Conservation (phyloP, 2,329 filamentous ascomycete species). For the Myriangium duriaei region DNA sequence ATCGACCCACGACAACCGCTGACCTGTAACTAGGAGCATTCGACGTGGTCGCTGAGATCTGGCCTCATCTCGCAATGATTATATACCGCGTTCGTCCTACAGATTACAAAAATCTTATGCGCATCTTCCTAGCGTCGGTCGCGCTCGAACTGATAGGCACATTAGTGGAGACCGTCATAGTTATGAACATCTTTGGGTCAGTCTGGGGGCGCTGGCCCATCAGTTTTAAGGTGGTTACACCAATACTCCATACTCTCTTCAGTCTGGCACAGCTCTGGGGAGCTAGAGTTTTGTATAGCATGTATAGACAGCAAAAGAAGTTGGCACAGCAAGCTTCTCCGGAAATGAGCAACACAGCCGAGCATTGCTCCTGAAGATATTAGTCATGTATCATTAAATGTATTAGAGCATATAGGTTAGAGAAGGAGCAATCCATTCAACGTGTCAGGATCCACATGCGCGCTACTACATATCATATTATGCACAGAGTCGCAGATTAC, state of each 20-base stretch:
- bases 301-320: constrained; percentile 23
- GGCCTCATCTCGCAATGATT: constrained; percentile 36
- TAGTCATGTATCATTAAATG: no score
- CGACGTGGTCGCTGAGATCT: constrained; percentile 35
- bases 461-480: no score
- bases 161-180: constrained; percentile 29
- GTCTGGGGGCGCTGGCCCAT: constrained; percentile 32
- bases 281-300: constrained; percentile 28
- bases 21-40: constrained; percentile 27
- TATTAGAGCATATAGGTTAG: no score
- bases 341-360: no score
- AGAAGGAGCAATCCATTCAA: no score
- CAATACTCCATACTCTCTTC: constrained; percentile 32
- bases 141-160: constrained; percentile 29
- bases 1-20: neutral
- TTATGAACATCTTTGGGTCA: constrained; percentile 33
- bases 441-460: no score
- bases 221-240: constrained; percentile 32
- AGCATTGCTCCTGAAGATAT: no score
- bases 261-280: constrained; percentile 32
- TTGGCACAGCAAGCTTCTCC: neutral
- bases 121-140: constrained; percentile 27
- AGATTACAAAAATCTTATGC: constrained; percentile 27
- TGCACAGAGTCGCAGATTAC: no score
- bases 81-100: constrained; percentile 31